Conservation (phyloP, 176 grass and related monocot species). For the Triticum urartu region DNA sequence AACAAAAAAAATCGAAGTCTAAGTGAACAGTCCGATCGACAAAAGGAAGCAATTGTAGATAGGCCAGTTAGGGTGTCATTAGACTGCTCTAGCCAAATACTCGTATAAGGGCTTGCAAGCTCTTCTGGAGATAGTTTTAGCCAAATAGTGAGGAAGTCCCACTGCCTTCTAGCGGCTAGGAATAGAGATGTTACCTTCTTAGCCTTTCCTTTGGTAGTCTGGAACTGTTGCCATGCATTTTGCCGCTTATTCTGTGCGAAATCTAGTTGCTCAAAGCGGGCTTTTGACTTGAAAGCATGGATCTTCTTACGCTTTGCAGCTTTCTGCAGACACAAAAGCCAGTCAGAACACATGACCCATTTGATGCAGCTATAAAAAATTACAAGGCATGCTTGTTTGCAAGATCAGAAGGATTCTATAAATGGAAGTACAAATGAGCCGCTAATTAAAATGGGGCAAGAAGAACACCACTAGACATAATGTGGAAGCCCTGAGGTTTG, state of each 20-base stretch:
- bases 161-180: neutral
- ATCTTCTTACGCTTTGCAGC: conserved; percentile 91
- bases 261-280: conserved; percentile 84
- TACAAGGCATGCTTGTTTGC: neutral
- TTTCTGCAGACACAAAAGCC: conserved; percentile 64
- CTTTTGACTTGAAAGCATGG: conserved; percentile 98
- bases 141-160: too few relatives aligned
- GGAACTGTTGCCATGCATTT: conserved; percentile 99
- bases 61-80: neutral
- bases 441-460: neutral
- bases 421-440: neutral
- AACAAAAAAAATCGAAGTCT: neutral
- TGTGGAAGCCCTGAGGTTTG: neutral
- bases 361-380: neutral
- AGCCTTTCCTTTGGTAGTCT: conserved; percentile 86
- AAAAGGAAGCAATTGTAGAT: neutral
- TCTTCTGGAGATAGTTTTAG: neutral
- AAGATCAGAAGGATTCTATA: neutral
- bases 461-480: neutral
- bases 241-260: conserved; percentile 89
- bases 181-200: conserved; percentile 67
- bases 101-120: too few relatives aligned
- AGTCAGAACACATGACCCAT: conserved; percentile 26
- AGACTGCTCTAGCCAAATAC: neutral
- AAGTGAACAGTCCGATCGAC: neutral